Evolutionary conservation across 371 early-diverging fungal species (phyloP).

Genomic region (Mucor plumbeus): DNA sequence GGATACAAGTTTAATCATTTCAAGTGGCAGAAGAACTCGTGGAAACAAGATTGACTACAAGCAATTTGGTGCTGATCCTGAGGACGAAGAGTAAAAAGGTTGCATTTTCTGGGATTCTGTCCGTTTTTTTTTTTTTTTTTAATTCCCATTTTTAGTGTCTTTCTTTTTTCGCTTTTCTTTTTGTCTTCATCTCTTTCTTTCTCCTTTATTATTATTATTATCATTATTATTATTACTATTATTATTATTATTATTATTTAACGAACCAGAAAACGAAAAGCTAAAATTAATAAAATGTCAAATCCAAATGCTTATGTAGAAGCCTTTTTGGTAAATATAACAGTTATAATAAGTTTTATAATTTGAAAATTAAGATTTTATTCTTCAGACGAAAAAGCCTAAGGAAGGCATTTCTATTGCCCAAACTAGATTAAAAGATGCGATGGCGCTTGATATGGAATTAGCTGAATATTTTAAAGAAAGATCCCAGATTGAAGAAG

Average conservation of each 20-base stretch:
- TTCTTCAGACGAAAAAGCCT: slow-evolving; percentile 26
- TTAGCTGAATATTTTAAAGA: slow-evolving; percentile 31
- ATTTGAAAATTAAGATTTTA: background rate
- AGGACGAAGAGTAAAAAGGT: slow-evolving; percentile 48
- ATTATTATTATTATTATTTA: background rate
- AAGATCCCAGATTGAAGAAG: slow-evolving; percentile 31
- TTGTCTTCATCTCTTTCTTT: background rate
- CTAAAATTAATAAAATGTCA: background rate
- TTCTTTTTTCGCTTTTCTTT: slow-evolving; percentile 2
- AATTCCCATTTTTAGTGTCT: background rate
- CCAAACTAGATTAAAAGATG: slow-evolving; percentile 13
- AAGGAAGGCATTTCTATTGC: slow-evolving; percentile 25
- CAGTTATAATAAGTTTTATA: background rate
- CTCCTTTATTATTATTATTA: background rate
- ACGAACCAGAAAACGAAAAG: background rate
- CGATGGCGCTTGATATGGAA: slow-evolving; percentile 23
- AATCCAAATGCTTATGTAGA: slow-evolving; percentile 7
- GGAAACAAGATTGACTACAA: slow-evolving; percentile 75
- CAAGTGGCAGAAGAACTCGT: slow-evolving; percentile 69
- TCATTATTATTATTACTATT: background rate
- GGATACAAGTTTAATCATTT: slow-evolving; percentile 69
- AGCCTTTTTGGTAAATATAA: slow-evolving; percentile 10
- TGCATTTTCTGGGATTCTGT: background rate
- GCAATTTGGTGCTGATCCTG: slow-evolving; percentile 69
- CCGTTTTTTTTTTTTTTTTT: background rate